phyloP scores from a whole-genome alignment of 2,329 filamentous ascomycete species.

The Diplodia seriata region DNA sequence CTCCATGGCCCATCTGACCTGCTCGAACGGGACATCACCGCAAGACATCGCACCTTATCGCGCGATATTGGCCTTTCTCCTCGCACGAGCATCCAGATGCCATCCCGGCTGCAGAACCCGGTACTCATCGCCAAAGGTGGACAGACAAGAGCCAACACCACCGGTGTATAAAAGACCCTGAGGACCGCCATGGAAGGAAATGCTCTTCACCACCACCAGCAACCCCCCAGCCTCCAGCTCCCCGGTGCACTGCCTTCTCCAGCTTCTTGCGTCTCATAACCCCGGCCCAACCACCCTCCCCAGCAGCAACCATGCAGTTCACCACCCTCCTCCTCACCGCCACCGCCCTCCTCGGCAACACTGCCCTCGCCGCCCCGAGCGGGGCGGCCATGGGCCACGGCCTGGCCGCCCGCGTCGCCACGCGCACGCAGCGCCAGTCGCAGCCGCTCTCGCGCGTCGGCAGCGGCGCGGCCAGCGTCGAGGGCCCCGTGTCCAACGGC shows the following conservation, averaged over 20 bases:
- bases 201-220: neutral
- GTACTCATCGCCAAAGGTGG: neutral
- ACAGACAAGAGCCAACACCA: neutral
- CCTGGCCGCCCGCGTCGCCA: conserved; percentile 47
- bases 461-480: conserved; percentile 64
- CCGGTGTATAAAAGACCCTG: neutral
- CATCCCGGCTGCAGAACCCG: neutral
- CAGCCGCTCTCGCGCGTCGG: conserved; percentile 2
- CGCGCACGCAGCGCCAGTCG: conserved; percentile 36
- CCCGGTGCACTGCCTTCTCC: too few relatives aligned
- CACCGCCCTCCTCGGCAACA: conserved; percentile 51
- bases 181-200: neutral
- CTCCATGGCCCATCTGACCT: neutral
- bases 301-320: conserved; percentile 39
- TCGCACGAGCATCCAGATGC: neutral
- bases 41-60: conserved; percentile 20
- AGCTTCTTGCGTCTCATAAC: neutral
- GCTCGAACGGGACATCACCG: conserved; percentile 8
- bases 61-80: conserved; percentile 3
- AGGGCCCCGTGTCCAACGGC: conserved; percentile 48
- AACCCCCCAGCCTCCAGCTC: neutral
- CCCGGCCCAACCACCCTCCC: neutral
- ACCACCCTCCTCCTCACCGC: conserved; percentile 47
- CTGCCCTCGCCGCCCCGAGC: conserved; percentile 55
- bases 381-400: conserved; percentile 37